Conservation (phyloP, 495 filamentous ascomycete genomes). For the Chlorociboria aeruginascens region DNA sequence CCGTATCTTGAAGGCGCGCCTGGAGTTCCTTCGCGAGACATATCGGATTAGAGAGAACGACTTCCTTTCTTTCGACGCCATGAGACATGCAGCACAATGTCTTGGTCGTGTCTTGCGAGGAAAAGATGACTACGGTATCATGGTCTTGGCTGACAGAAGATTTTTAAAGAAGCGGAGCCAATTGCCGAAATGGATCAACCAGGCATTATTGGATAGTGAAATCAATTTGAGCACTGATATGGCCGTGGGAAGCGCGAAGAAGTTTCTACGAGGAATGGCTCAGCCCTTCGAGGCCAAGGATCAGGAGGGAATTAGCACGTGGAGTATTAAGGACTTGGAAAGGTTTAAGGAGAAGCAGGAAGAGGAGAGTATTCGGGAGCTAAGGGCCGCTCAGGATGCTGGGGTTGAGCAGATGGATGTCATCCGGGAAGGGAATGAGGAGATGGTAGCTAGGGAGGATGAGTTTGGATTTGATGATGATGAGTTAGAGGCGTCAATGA, state of each 20-base stretch:
- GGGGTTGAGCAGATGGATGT: slow-evolving; percentile 6
- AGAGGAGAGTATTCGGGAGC: slow-evolving; percentile 39
- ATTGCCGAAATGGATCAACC: slow-evolving; percentile 94
- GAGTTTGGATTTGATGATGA: slow-evolving; percentile 19
- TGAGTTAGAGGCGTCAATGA: slow-evolving; percentile 17
- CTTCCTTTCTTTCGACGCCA: slow-evolving; percentile 97
- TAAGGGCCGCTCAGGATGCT: slow-evolving; percentile 19
- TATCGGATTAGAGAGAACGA: slow-evolving; percentile 97
- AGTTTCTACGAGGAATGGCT: slow-evolving; percentile 81
- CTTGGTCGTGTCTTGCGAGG: slow-evolving; percentile 89
- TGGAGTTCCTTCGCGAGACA: slow-evolving; percentile 92
- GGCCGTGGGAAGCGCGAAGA: slow-evolving; percentile 78
- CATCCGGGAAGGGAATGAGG: slow-evolving; percentile 44
- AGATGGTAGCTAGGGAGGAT: slow-evolving; percentile 17
- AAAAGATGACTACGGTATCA: slow-evolving; percentile 98
- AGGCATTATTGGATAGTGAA: slow-evolving; percentile 72
- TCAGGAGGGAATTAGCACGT: slow-evolving; percentile 86
- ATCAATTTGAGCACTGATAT: slow-evolving; percentile 89
- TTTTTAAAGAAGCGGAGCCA: slow-evolving; percentile 84
- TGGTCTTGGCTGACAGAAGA: slow-evolving; percentile 89
- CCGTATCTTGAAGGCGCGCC: slow-evolving; percentile 86
- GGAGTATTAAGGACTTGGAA: slow-evolving; percentile 69
- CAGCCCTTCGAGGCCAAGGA: slow-evolving; percentile 73
- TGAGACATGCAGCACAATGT: slow-evolving; percentile 96
- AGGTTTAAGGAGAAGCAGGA: slow-evolving; percentile 67